Evolutionary conservation across 306 rosid genomes (phyloP).

Genomic region (Sindora glabra): DNA sequence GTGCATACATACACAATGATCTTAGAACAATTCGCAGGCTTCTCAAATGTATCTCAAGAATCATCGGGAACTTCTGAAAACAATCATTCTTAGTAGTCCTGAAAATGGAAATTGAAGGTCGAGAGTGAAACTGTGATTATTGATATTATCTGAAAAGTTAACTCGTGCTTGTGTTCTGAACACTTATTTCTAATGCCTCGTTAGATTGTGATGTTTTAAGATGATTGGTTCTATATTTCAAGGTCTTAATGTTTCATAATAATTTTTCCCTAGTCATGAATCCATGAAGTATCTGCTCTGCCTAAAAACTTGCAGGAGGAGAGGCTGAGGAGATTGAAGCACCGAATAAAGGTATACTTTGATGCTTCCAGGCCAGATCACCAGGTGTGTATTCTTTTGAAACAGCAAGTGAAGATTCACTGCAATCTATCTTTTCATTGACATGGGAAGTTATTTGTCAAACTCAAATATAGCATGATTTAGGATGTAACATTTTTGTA

Average conservation of each 20-base stretch:
- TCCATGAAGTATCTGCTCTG: not conserved
- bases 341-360: conserved; percentile 62
- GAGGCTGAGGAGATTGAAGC: conserved; percentile 48
- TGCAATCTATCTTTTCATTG: not conserved
- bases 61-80: not conserved
- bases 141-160: not conserved
- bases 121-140: not conserved
- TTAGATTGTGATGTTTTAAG: too few species aligned
- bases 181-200: not conserved
- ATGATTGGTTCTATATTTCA: not conserved
- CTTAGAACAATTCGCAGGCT: not conserved
- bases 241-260: not conserved
- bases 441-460: not conserved
- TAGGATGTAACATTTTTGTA: not conserved
- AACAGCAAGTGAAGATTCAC: not conserved
- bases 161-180: conserved; percentile 2
- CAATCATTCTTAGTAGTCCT: not conserved
- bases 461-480: not conserved
- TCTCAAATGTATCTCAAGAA: not conserved
- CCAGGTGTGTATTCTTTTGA: conserved; percentile 38
- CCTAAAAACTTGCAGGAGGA: conserved; percentile 48
- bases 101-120: not conserved
- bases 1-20: not conserved
- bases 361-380: conserved; percentile 70
- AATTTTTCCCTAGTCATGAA: not conserved